phyloP scores from a whole-genome alignment of 108 stramenopile species.

The Cyclostephanos tholiformis region DNA sequence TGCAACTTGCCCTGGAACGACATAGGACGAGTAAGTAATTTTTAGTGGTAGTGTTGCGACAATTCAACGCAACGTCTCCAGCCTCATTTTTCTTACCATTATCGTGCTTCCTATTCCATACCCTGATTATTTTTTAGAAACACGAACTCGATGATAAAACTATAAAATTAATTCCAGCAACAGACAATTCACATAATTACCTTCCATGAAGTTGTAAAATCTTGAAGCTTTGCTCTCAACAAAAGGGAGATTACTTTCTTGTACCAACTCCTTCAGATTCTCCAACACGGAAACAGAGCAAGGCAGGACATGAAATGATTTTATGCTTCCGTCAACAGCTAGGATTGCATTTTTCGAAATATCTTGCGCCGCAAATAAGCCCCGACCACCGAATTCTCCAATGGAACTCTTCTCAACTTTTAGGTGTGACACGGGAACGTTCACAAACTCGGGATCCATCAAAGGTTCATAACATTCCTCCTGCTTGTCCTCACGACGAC shows the following conservation, averaged over 20 bases:
- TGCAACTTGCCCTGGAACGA: conserved; percentile 19
- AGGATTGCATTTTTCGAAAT: conserved; percentile 18
- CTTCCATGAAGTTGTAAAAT: conserved; percentile 4
- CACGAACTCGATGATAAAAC: too few relatives aligned
- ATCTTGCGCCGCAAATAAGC: conserved; percentile 34
- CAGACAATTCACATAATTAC: background rate
- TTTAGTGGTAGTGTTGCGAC: background rate
- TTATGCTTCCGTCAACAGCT: conserved; percentile 36
- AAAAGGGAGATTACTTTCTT: background rate
- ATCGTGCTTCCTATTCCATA: conserved; percentile 28
- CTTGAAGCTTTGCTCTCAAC: background rate
- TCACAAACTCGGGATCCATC: conserved; percentile 28
- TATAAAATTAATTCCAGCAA: background rate
- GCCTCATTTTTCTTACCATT: conserved; percentile 13
- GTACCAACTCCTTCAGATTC: background rate
- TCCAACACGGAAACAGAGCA: conserved; percentile 16
- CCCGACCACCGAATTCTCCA: conserved; percentile 46
- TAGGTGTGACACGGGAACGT: conserved; percentile 48
- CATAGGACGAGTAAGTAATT: background rate
- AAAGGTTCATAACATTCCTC: background rate
- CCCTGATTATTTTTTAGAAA: background rate
- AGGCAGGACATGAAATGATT: conserved; percentile 33
- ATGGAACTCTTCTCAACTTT: conserved; percentile 33
- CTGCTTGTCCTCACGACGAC: conserved; percentile 10
- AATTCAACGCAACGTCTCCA: background rate